Evolutionary conservation across 2,329 filamentous ascomycete species (phyloP).

Genomic region (Uncinocarpus reesii): DNA sequence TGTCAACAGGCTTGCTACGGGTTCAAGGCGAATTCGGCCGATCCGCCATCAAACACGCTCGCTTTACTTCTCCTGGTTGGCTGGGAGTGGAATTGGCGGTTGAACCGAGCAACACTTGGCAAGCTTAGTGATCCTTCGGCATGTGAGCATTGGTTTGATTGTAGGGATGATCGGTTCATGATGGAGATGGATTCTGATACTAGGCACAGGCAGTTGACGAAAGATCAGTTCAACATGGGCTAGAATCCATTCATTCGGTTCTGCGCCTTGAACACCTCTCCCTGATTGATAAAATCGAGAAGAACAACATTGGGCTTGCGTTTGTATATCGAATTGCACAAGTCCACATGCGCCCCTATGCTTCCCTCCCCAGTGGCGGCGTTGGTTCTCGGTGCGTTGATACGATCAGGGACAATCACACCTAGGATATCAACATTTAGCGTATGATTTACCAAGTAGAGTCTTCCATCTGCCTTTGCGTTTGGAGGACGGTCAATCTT

Average conservation of each 20-base stretch:
- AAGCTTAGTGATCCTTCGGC: too few relatives aligned
- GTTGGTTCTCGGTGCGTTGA: slow-evolving; percentile 34
- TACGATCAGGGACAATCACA: slow-evolving; percentile 35
- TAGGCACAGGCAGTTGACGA: too few relatives aligned
- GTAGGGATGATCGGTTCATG: too few relatives aligned
- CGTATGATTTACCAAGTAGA: slow-evolving; percentile 43
- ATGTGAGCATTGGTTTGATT: too few relatives aligned
- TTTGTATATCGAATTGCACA: slow-evolving; percentile 32
- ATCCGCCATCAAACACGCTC: too few relatives aligned
- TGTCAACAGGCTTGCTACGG: too few relatives aligned
- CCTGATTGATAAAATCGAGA: slow-evolving; percentile 39
- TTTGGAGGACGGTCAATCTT: slow-evolving; percentile 36
- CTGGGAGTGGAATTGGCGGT: too few relatives aligned
- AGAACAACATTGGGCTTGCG: slow-evolving; percentile 36
- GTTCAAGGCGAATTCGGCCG: too few relatives aligned
- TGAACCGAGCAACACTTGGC: too few relatives aligned
- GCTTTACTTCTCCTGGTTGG: too few relatives aligned
- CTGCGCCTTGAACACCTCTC: slow-evolving; percentile 35
- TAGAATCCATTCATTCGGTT: slow-evolving; percentile 32
- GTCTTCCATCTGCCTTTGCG: slow-evolving; percentile 31
- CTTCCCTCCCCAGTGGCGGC: slow-evolving; percentile 34
- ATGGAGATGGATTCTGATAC: too few relatives aligned
- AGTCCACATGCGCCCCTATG: slow-evolving; percentile 34
- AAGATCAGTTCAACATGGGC: neutral
- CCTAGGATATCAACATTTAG: slow-evolving; percentile 36